Evolutionary conservation across 139 green algal species (phyloP).

Genomic region (Volvox reticuliferus): DNA sequence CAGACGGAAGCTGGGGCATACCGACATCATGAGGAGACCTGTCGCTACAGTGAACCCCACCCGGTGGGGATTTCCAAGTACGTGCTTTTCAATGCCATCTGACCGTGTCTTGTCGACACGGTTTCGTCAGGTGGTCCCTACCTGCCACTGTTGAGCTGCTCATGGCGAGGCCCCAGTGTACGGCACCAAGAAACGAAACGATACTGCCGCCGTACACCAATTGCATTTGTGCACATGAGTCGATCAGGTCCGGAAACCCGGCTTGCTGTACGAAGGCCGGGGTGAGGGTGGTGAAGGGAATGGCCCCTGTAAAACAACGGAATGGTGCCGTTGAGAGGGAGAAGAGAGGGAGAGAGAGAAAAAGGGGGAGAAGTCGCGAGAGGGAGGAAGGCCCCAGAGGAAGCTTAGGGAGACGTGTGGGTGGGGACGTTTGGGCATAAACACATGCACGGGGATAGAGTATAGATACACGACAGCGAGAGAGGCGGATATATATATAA

Average conservation of each 20-base stretch:
- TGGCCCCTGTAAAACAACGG: conserved; percentile 63
- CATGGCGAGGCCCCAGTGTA: conserved; percentile 94
- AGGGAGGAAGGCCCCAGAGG: too few relatives aligned
- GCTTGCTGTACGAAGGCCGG: conserved; percentile 53
- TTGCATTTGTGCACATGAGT: conserved; percentile 63
- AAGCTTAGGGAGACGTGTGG: too few relatives aligned
- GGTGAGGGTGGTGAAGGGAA: conserved; percentile 85
- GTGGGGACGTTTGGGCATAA: too few relatives aligned
- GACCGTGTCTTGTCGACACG: too few relatives aligned
- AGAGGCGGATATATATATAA: too few relatives aligned
- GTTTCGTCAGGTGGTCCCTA: background rate
- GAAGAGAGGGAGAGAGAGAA: background rate
- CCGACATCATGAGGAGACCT: too few relatives aligned
- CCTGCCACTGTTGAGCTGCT: conserved; percentile 47
- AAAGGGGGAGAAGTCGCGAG: background rate
- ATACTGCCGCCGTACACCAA: conserved; percentile 86
- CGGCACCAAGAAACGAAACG: conserved; percentile 89
- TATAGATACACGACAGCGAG: too few relatives aligned
- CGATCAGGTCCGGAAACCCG: conserved; percentile 20
- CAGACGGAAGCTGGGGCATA: too few relatives aligned
- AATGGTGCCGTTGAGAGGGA: background rate
- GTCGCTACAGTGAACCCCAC: too few relatives aligned
- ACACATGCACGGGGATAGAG: too few relatives aligned
- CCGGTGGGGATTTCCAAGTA: too few relatives aligned
- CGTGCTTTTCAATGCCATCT: too few relatives aligned